Conservation (phyloP, 306 rosid genomes). For the Parietaria judaica region DNA sequence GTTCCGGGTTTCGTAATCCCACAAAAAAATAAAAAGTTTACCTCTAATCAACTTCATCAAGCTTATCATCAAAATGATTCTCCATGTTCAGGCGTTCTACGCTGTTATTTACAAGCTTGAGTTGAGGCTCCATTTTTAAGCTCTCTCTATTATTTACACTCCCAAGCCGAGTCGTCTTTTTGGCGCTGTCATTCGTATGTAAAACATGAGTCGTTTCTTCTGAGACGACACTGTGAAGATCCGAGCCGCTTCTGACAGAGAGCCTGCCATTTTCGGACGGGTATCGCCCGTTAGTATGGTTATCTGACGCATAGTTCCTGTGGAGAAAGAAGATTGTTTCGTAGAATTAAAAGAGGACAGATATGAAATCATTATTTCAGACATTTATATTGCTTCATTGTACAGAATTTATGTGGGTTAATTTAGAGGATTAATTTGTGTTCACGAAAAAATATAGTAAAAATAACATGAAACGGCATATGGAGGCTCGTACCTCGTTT, state of each 20-base stretch:
- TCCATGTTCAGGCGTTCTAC: conserved; percentile 54
- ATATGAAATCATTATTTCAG: too few species aligned
- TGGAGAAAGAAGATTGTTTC: conserved; percentile 1
- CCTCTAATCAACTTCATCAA: conserved; percentile 53
- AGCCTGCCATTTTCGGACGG: conserved; percentile 42
- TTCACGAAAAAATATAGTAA: too few species aligned
- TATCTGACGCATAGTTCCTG: conserved; percentile 39
- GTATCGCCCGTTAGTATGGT: conserved; percentile 36
- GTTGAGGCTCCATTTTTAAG: conserved; percentile 55
- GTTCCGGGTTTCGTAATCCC: too few species aligned
- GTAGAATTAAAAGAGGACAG: too few species aligned
- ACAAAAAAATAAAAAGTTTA: conserved; percentile 4
- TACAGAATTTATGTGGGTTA: too few species aligned
- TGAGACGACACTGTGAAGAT: conserved; percentile 29
- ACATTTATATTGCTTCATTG: too few species aligned
- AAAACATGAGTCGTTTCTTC: conserved; percentile 40
- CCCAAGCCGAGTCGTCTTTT: conserved; percentile 49
- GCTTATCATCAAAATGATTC: conserved; percentile 56
- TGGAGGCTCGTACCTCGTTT: conserved; percentile 38
- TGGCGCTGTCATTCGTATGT: conserved; percentile 52
- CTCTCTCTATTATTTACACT: conserved; percentile 80
- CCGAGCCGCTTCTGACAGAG: conserved; percentile 32
- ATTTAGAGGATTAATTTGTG: too few species aligned
- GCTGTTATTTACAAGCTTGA: conserved; percentile 75
- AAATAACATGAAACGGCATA: too few species aligned